Percentiles rank a stretch among this genome's conserved stretches.
phyloP scores from a whole-genome alignment of 208 protist species.

The Phytomonas serpens region DNA sequence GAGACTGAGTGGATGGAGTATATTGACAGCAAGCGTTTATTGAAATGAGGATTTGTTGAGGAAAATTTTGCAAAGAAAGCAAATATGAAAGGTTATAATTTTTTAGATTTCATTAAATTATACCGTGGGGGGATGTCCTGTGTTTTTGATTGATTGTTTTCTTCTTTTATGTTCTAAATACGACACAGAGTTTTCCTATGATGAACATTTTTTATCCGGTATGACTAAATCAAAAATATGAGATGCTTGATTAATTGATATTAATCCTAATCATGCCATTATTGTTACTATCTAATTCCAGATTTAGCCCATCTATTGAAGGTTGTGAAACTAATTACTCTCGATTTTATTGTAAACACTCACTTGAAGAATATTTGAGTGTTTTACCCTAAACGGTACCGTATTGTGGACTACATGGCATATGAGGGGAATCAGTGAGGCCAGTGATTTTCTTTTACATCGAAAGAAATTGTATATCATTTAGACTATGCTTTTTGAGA shows the following conservation, averaged over 20 bases:
- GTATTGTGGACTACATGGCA: background rate
- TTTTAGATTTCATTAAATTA: slow-evolving; percentile 4
- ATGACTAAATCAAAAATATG: background rate
- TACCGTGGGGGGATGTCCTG: background rate
- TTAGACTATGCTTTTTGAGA: background rate
- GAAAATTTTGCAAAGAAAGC: background rate
- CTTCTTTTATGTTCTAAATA: background rate
- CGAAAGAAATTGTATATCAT: background rate
- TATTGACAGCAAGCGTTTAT: background rate
- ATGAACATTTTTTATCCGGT: background rate
- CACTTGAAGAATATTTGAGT: background rate
- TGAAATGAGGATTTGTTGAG: background rate
- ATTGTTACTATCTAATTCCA: slow-evolving; percentile 1
- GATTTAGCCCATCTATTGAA: background rate
- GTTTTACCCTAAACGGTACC: background rate
- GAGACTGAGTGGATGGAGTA: background rate
- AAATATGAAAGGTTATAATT: background rate
- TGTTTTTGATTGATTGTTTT: slow-evolving; percentile 6
- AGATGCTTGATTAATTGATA: background rate
- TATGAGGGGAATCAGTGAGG: background rate
- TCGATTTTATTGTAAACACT: background rate
- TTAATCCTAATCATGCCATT: background rate
- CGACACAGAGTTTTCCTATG: background rate
- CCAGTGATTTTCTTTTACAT: background rate
- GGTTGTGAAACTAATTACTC: background rate